Evolutionary conservation across 768 basidiomycete species (phyloP), one percentile per base, ranked within the genome.

Genomic region (Amanita pallidorosea): DNA sequence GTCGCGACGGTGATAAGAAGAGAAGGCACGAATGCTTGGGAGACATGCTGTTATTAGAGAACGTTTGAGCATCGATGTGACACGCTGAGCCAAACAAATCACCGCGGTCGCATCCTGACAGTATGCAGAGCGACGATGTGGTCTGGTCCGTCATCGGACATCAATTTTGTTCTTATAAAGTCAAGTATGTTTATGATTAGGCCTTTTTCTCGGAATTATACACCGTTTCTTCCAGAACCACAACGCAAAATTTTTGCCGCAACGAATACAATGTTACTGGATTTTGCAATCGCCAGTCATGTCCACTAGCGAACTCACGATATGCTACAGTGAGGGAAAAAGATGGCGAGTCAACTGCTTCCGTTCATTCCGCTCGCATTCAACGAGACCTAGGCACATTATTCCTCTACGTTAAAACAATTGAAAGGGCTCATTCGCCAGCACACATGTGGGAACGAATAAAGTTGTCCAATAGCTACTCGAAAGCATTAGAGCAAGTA

Each of bases 241-340:
- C 81, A 2, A 96, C 92, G 2, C 95, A 98, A 68, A 97, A 96
- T 64, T 98, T 99, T 70, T 98, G 96, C 69, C 75, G 94, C 49
- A 99, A 99, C 67, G 92, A 96, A 70, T 97, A 96, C 74, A 99
- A 99, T 66, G 85, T 97, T 23, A 94, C 94, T 9, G 96, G 96
- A 18, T 75, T 98, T 57, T 99, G 96, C 68, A 90, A 81, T 62
- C 74, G 94, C 51, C 91, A 94, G 61, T 93, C 93, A 44, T 98
- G 96, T 70, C 96, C 96, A 0, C 70, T 99, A n/a, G 96, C 96
- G 4, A 98, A 98, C 63, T 94, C 94, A 18, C 74, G 91, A 55
- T 98, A 98, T 66, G 95, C 96, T 6, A 98, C 96, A n/a, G 93
- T 99, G 4, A 75, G 96, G 55, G 96, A 99, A 65, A 81, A 89